phyloP scores from a whole-genome alignment of 2,329 filamentous ascomycete species.

The Bipolaris cookei region DNA sequence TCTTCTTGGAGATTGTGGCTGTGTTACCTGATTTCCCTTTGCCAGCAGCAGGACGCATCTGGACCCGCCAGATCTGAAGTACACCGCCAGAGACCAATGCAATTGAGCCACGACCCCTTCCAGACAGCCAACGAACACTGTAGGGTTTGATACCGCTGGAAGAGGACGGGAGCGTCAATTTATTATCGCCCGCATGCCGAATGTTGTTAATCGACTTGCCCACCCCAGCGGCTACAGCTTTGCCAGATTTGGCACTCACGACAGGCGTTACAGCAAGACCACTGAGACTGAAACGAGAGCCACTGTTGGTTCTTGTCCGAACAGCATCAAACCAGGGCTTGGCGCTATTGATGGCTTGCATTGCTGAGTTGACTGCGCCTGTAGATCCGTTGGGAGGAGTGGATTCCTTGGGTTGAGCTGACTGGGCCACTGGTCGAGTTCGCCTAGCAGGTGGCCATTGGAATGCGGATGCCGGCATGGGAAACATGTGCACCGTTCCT shows the following conservation, averaged over 20 bases:
- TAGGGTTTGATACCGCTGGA: slow-evolving; percentile 60
- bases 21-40: slow-evolving; percentile 51
- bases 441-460: slow-evolving; percentile 79
- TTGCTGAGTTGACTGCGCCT: slow-evolving; percentile 47
- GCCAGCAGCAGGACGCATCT: slow-evolving; percentile 53
- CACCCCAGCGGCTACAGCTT: slow-evolving; percentile 74
- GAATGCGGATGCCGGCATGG: slow-evolving; percentile 81
- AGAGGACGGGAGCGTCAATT: slow-evolving; percentile 70
- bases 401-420: slow-evolving; percentile 41
- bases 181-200: slow-evolving; percentile 76
- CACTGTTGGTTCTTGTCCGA: slow-evolving; percentile 43
- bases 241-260: slow-evolving; percentile 67
- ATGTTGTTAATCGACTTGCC: slow-evolving; percentile 75
- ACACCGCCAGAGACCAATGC: slow-evolving; percentile 70
- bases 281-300: slow-evolving; percentile 45
- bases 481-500: slow-evolving; percentile 92
- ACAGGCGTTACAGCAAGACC: slow-evolving; percentile 51
- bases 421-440: slow-evolving; percentile 35
- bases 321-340: slow-evolving; percentile 48
- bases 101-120: slow-evolving; percentile 67
- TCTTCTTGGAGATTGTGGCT: slow-evolving; percentile 58
- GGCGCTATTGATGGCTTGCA: slow-evolving; percentile 54
- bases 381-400: slow-evolving; percentile 40
- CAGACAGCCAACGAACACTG: slow-evolving; percentile 70
- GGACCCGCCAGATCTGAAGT: slow-evolving; percentile 69